A percentile compares a stretch with the other conserved stretches of the same genome.
Conservation (phyloP, 176 grass and related monocot genomes). For the Phragmites australis region DNA sequence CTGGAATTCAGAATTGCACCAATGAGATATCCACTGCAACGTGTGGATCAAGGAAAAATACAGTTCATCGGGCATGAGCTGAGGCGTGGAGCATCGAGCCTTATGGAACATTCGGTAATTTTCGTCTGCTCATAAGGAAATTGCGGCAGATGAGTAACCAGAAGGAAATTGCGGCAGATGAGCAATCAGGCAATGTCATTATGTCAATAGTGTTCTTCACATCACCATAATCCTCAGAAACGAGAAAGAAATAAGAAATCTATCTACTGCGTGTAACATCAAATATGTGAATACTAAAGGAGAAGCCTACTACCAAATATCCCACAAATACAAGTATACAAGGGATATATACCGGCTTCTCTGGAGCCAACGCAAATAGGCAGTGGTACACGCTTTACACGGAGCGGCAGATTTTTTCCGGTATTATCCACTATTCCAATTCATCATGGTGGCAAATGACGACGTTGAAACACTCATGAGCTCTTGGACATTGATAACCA, state of each 20-base stretch:
- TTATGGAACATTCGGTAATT: neutral
- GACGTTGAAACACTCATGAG: constrained; percentile 35
- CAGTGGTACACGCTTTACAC: constrained; percentile 33
- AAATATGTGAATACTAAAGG: constrained; percentile 24
- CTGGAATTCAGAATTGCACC: neutral
- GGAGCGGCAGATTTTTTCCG: constrained; percentile 16
- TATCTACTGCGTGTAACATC: constrained; percentile 26
- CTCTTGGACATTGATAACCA: constrained; percentile 56
- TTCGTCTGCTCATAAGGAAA: neutral
- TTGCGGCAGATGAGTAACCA: neutral
- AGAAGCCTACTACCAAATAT: constrained; percentile 27
- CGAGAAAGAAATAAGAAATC: neutral
- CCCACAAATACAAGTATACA: constrained; percentile 40
- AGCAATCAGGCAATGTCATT: neutral
- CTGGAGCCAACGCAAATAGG: constrained; percentile 29
- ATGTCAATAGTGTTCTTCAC: neutral
- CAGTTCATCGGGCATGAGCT: neutral
- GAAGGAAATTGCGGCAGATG: neutral
- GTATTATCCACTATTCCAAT: constrained; percentile 9
- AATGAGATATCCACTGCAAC: too few relatives aligned
- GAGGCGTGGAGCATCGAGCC: neutral
- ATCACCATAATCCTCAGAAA: constrained; percentile 14
- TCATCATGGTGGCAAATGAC: constrained; percentile 3
- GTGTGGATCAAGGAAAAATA: neutral
- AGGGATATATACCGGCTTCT: constrained; percentile 28